Evolutionary conservation across 371 early-diverging fungal genomes (phyloP), one percentile per base, ranked within the genome.

Genomic region (Mucor velutinosus): DNA sequence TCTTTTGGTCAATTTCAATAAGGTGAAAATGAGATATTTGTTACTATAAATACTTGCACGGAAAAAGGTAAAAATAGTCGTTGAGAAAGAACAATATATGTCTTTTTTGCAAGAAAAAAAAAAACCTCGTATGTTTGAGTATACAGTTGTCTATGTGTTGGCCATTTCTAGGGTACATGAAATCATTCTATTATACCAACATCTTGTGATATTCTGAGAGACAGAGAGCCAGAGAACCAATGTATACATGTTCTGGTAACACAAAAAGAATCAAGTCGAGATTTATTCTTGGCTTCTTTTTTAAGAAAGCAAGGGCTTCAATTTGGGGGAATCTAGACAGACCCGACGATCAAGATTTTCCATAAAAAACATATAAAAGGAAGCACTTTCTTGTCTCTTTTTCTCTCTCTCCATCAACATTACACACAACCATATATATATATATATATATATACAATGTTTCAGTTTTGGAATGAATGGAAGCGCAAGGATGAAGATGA

Each of bases 381-480:
- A 59, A 35, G 25, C 39, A 21, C 19, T 62, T 51, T 49, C 32
- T 56, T 62, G 32, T 33, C 7, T 53, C 76, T 21, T 81, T 83
- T 61, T 69, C 30, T 6, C 30, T 30, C 30, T 77, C 65, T 63
- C 78, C 7, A 32, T 23, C 60, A 25, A 25, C 53, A 19, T 15
- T 29, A 59, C 25, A 14, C 32, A 12, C 30, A 30, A 30, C 6
- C 30, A 30, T 30, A 30, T 6, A 30, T n/a, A n/a, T 37, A 19
- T 19, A 19, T 7, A 45, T 14, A 39, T 14, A 39, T 11, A 14
- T 7, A 21, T 43, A 45, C 29, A 62, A 70, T 70, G 70, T 73
- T 73, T 43, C 66, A 69, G 58, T 73, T 73, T 55, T 58, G 56
- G 47, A 69, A 58, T 47, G 69, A 73, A 11, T 69, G 66, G 69